Conservation (phyloP, 306 rosid genomes). For the Oxytropis ochrocephala region DNA sequence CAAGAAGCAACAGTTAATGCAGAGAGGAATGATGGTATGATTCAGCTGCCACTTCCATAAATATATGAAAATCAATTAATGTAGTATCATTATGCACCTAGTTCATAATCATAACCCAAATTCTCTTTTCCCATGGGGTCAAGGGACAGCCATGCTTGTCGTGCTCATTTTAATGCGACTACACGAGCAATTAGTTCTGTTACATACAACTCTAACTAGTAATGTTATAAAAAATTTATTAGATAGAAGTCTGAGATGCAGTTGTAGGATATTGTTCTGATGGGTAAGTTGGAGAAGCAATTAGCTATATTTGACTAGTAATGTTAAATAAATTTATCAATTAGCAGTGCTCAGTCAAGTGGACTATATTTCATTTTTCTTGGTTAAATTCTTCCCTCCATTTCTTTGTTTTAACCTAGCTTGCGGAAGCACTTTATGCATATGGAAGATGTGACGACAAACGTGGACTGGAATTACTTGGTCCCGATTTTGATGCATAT, state of each 20-base stretch:
- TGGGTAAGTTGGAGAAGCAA: neutral
- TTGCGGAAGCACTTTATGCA: conserved; percentile 78
- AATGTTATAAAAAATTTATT: neutral
- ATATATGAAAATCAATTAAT: neutral
- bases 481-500: conserved; percentile 61
- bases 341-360: neutral
- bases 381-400: neutral
- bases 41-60: conserved; percentile 10
- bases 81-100: neutral
- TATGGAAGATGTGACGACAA: conserved; percentile 60
- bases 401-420: conserved; percentile 39
- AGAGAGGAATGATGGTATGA: conserved; percentile 58
- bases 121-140: neutral
- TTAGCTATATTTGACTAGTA: neutral
- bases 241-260: neutral
- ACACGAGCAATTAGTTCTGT: neutral
- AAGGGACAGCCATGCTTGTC: neutral
- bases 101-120: neutral
- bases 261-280: too few species aligned
- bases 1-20: conserved; percentile 58
- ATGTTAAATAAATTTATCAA: neutral
- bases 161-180: neutral
- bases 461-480: conserved; percentile 60
- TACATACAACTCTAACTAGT: neutral
- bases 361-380: neutral